phyloP scores from a whole-genome alignment of 1,139 yeast genomes.

The Yamadazyma atmosphaerica region DNA sequence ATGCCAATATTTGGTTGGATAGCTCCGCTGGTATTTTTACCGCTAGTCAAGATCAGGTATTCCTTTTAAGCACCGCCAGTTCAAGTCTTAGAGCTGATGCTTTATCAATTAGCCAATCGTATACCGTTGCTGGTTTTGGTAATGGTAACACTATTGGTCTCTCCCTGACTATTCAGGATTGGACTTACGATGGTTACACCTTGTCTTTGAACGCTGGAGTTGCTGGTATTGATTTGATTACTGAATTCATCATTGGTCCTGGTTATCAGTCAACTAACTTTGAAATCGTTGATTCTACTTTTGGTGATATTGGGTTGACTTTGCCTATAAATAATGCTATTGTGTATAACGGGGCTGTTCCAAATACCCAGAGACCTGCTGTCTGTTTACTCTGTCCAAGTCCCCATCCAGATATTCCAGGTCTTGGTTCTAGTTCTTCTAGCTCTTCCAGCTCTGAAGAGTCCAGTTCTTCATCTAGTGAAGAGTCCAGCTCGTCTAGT shows the following conservation, averaged over 20 bases:
- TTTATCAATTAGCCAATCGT: constrained; percentile 21
- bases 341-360: constrained; percentile 13
- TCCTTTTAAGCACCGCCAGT: constrained; percentile 20
- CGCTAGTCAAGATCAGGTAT: constrained; percentile 18
- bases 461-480: constrained; percentile 3
- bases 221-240: constrained; percentile 6
- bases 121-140: constrained; percentile 32
- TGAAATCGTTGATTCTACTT: constrained; percentile 11
- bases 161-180: constrained; percentile 14
- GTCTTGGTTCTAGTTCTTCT: constrained; percentile 1
- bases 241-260: constrained; percentile 24
- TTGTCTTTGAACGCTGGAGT: constrained; percentile 5
- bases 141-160: constrained; percentile 27
- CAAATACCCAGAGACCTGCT: constrained; percentile 6
- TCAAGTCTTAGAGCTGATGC: constrained; percentile 19
- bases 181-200: constrained; percentile 7
- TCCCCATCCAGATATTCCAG: constrained; percentile 6
- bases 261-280: constrained; percentile 18
- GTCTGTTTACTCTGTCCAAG: constrained; percentile 1
- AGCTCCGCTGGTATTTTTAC: constrained; percentile 10
- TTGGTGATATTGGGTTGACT: constrained; percentile 17
- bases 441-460: constrained; percentile 3
- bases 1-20: constrained; percentile 21
- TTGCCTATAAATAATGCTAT: constrained; percentile 14
- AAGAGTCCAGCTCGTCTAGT: constrained; percentile 3